Percentiles rank a stretch among this genome's conserved stretches.
Conservation (phyloP, 2,329 filamentous ascomycete species). For the Venturia effusa region DNA sequence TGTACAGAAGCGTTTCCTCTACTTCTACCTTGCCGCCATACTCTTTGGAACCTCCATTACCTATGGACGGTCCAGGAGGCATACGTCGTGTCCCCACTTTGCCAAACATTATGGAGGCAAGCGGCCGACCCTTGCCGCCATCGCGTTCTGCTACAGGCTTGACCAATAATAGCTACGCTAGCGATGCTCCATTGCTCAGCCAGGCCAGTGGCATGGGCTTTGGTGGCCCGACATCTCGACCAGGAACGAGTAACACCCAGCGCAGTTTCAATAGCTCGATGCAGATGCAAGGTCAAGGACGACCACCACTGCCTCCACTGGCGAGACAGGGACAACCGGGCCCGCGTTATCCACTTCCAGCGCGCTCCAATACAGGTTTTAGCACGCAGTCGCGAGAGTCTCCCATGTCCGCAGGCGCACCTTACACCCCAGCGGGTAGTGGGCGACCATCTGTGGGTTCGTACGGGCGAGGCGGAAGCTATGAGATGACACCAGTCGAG, state of each 20-base stretch:
- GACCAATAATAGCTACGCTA: constrained; percentile 47
- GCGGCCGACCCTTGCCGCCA: constrained; percentile 29
- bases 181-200: constrained; percentile 51
- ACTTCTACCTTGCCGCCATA: constrained; percentile 52
- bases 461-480: not conserved
- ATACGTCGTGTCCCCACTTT: constrained; percentile 27
- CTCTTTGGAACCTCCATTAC: constrained; percentile 47
- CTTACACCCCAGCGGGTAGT: not conserved
- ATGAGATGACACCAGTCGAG: constrained; percentile 12
- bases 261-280: constrained; percentile 9
- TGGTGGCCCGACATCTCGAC: constrained; percentile 14
- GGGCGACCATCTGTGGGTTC: constrained; percentile 5
- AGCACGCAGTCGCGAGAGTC: not conserved
- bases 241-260: not conserved
- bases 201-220: constrained; percentile 53
- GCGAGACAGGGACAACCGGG: not conserved
- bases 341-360: not conserved
- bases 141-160: constrained; percentile 45
- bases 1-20: constrained; percentile 49
- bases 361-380: not conserved
- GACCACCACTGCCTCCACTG: not conserved
- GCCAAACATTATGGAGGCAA: constrained; percentile 27
- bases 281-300: constrained; percentile 4
- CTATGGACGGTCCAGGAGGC: constrained; percentile 25
- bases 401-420: not conserved